Evolutionary conservation across 2,329 filamentous ascomycete genomes (phyloP), one percentile per base, ranked within the genome.

Genomic region (Penicillium sp.): DNA sequence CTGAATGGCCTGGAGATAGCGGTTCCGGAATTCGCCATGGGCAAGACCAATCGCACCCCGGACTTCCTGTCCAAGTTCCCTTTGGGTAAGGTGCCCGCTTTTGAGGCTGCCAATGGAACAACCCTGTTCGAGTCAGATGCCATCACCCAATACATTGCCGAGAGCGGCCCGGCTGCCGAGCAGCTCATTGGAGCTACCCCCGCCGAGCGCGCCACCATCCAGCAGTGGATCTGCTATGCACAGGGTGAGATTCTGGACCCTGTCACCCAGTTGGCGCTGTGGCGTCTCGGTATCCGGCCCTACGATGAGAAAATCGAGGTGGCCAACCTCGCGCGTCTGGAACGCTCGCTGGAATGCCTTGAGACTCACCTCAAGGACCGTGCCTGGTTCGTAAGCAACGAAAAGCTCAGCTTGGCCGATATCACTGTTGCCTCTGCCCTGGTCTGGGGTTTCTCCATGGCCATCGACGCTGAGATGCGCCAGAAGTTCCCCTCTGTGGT

Each of bases 41-140:
- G 71, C 54, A 68, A 73, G 48, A 76, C 75, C 59, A 83, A 81
- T 73, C 67, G 68, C 43, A 73, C 70, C n/a, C 71, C 77, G 4
- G 78, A 79, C 4, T 83, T 77, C 71, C 68, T 79, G 15, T 59
- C 77, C 69, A 82, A 83, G 63, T 83, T 82, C 70, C 80, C 81
- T 12, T 66, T 81, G 40, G 81, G 80, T 65, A 83, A 82, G 66
- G 77, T 83, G 9, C 81, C 81, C 10, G 75, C 75, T 42, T 77
- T 83, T 53, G 78, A 80, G 64, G 73, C 73, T 35, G 71, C 78
- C 21, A 79, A 82, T 62, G 81, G 81, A 46, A 76, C 81, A 66
- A 69, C 61, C 62, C 50, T 84, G 29, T 65, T 75, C 58, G 81
- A 83, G 61, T 73, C 75, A 37, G 73, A 74, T 37, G 81, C 81